Evolutionary conservation across 768 basidiomycete genomes (phyloP).

Genomic region (Mycena chlorophos): DNA sequence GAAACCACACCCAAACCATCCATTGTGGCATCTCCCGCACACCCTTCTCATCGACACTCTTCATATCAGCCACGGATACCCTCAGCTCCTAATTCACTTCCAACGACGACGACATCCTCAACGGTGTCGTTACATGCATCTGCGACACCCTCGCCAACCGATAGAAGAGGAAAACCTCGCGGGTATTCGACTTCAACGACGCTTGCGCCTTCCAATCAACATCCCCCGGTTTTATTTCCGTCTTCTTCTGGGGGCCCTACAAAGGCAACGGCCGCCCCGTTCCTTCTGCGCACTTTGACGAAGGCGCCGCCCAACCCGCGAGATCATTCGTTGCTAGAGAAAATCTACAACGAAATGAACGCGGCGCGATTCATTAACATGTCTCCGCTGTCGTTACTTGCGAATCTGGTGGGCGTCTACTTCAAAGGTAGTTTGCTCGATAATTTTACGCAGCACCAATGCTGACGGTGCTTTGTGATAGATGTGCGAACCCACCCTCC

Average conservation of each 20-base stretch:
- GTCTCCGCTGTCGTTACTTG: constrained; percentile 60
- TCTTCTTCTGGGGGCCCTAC: background rate
- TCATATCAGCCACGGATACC: constrained; percentile 16
- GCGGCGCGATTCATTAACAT: constrained; percentile 67
- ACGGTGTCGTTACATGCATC: constrained; percentile 3
- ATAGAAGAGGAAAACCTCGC: constrained; percentile 9
- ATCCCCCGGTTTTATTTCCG: background rate
- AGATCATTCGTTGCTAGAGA: constrained; percentile 64
- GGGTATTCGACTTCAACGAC: constrained; percentile 18
- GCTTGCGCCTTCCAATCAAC: background rate
- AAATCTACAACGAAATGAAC: constrained; percentile 69
- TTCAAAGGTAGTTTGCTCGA: constrained; percentile 52
- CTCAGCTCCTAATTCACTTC: background rate
- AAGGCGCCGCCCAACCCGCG: constrained; percentile 56
- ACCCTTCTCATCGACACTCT: constrained; percentile 9
- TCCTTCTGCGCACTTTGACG: constrained; percentile 37
- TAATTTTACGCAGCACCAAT: background rate
- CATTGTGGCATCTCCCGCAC: constrained; percentile 9
- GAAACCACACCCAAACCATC: constrained; percentile 25
- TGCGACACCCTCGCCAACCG: background rate
- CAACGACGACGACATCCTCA: background rate
- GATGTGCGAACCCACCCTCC: constrained; percentile 71
- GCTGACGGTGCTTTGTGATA: constrained; percentile 24
- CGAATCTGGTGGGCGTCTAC: constrained; percentile 56
- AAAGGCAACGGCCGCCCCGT: constrained; percentile 24